A percentile compares a stretch with the other conserved stretches of the same genome.
These are phyloP conservation scores for Cladophialophora chaetospira DNA, from an alignment of 2,329 filamentous ascomycete genomes.

Conservation along the genomic window DNA sequence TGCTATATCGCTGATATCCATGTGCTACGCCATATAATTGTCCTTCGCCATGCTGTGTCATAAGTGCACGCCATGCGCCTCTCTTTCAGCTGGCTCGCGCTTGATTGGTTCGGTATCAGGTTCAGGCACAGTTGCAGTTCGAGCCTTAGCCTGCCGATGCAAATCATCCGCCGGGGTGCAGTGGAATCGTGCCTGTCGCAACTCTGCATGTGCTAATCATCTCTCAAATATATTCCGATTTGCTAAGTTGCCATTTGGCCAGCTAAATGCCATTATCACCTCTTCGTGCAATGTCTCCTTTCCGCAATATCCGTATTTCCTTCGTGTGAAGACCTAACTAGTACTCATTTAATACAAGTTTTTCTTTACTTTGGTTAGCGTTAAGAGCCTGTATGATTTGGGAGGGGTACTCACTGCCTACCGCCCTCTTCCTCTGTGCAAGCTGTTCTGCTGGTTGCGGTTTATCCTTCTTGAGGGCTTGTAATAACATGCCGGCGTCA, in stretches of 20 bases:
- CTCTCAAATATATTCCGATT: slow-evolving; percentile 14
- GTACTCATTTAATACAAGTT: slow-evolving; percentile 51
- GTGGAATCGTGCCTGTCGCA: not conserved
- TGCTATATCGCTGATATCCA: not conserved
- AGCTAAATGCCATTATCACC: not conserved
- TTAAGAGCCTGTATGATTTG: too few relatives aligned
- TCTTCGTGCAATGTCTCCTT: not conserved
- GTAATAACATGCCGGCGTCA: slow-evolving; percentile 90
- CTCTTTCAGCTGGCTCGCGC: not conserved
- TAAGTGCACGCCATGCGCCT: not conserved
- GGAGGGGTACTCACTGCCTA: too few relatives aligned
- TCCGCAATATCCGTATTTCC: not conserved
- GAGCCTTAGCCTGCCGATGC: slow-evolving; percentile 14
- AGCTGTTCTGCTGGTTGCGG: slow-evolving; percentile 36
- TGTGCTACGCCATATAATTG: not conserved
- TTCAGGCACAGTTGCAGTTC: slow-evolving; percentile 24
- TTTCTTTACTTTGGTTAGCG: too few relatives aligned
- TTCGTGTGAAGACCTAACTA: slow-evolving; percentile 29
- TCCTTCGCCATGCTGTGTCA: not conserved
- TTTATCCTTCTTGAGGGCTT: slow-evolving; percentile 51
- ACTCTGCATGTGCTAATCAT: slow-evolving; percentile 10
- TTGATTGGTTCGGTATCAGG: slow-evolving; percentile 27
- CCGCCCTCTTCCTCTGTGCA: slow-evolving; percentile 40
- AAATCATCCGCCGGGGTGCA: slow-evolving; percentile 16
- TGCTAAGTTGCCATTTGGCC: slow-evolving; percentile 12